Conservation (phyloP, 1,284 basidiomycete species). For the Tilletia horrida region DNA sequence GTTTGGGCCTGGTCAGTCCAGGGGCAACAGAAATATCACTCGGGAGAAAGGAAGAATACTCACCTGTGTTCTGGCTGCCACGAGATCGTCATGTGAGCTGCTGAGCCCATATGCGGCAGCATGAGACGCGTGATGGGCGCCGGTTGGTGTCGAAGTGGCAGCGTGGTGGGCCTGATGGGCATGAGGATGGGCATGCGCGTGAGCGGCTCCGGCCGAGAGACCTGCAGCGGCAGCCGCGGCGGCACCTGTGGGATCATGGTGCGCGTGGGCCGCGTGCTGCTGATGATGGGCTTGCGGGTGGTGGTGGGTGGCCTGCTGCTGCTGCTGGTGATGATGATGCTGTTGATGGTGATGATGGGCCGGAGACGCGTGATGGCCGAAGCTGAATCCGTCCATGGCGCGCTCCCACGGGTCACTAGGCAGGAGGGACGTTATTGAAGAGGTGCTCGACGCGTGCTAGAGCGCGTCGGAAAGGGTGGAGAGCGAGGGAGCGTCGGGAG, state of each 20-base stretch:
- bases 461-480: neutral
- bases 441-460: neutral
- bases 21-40: neutral
- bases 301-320: conserved; percentile 7
- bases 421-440: no score
- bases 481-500: neutral
- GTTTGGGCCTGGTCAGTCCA: neutral
- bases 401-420: no score
- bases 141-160: neutral
- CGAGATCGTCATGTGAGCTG: neutral
- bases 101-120: neutral
- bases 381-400: conserved; percentile 13
- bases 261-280: neutral
- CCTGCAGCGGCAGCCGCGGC: conserved; percentile 5
- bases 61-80: neutral
- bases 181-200: neutral
- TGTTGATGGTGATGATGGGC: conserved; percentile 13
- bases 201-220: conserved; percentile 2
- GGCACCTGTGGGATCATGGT: neutral
- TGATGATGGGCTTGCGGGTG: conserved; percentile 3
- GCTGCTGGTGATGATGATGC: conserved; percentile 8
- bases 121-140: conserved; percentile 1
- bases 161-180: conserved; percentile 8
- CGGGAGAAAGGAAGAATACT: neutral
- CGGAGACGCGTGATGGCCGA: conserved; percentile 6